Base-by-base conservation (phyloP, 2,329 filamentous ascomycete genomes). In the Lecanicillium sp. region DNA sequence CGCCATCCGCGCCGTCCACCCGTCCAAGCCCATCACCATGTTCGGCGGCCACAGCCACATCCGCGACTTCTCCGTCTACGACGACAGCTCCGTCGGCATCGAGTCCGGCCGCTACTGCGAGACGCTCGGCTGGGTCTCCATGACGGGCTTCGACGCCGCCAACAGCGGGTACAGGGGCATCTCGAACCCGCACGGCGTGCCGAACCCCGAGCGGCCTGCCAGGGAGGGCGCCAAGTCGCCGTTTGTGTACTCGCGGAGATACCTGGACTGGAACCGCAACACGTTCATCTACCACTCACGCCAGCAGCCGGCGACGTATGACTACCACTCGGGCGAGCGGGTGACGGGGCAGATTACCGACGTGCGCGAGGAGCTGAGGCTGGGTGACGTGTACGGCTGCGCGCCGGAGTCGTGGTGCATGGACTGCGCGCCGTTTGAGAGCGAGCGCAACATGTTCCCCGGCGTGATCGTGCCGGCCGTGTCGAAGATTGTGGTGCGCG, bases 91-190 rank as follows among this genome's bases (percentile, higher is more conserved):
- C 5, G 80, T 81, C 4, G 80, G 73, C 0, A 67, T 85, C 8
- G 81, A 83, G 55, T 78, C 80, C 3, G 81, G 79, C 5, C 72
- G 79, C 44, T 86, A 84, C 62, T 85, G 81, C 58, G 82, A 86
- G 64, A 85, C 81, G 2, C 67, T 85, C 1, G 82, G 82, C 20
- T 86, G 79, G 77, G 60, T 84, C 19, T 76, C 79, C n/a, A 75
- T 85, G 65, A 74, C 72, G 42, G 81, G 81, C 14, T 75, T 85
- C 54, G 60, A 74, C 44, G 67, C 64, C 1, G 62, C 60, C 27
- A 71, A 69, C 44, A 74, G 70, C 58, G 68, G 66, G 39, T 70
- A 58, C 53, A 57, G 53, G 5, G 68, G 68, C 8, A 54, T 59
- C 24, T 43, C 55, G 12, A 65, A 66, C 14, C 66, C 68, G 5